Evolutionary conservation across 2,329 filamentous ascomycete species (phyloP), one percentile per base, ranked within the genome.

Genomic region (Epichloe coenophiala): DNA sequence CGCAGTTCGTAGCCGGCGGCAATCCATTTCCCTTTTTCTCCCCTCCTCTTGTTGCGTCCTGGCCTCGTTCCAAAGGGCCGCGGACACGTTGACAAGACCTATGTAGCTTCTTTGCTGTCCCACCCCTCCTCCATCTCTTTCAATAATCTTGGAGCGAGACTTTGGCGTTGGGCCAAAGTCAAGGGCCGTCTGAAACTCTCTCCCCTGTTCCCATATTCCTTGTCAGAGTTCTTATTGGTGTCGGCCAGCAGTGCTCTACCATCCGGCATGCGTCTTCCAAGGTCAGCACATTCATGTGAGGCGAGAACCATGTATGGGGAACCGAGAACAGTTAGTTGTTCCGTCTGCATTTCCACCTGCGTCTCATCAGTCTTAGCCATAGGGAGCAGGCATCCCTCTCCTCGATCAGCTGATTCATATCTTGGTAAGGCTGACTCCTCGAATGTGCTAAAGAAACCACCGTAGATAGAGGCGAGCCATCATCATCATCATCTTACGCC

Each of bases 11-110:
- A 44, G 15, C 27, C 23, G 40, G 17, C 42, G 48, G 47, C 35
- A 35, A 50, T 48, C 41, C 51, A 13, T 42, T 42, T n/a, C 41
- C 51, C 21, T 42, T 42, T n/a, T 42, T 51, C 44, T 39, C 47
- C 38, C 40, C 21, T 40, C 37, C 37, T 31, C 27, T 31, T 31
- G 43, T 39, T 21, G 40, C 41, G 5, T 37, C 36, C 46, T 23
- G n/a, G 33, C 21, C 50, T 43, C 38, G 52, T 36, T 19, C 60
- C 60, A 61, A 56, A 59, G 48, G 54, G 51, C 41, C 52, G 41
- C 37, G 59, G 62, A 59, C 62, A 64, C 62, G 61, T 64, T 57
- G 58, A 56, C 47, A 44, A 41, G 45, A 27, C 37, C 45, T 50
- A 17, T 17, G 17, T 17, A 54, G 27, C 43, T 38, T 38, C 31